Evolutionary conservation across 768 basidiomycete genomes (phyloP), one percentile per base, ranked within the genome.

Genomic region (Cystobasidium ongulense): DNA sequence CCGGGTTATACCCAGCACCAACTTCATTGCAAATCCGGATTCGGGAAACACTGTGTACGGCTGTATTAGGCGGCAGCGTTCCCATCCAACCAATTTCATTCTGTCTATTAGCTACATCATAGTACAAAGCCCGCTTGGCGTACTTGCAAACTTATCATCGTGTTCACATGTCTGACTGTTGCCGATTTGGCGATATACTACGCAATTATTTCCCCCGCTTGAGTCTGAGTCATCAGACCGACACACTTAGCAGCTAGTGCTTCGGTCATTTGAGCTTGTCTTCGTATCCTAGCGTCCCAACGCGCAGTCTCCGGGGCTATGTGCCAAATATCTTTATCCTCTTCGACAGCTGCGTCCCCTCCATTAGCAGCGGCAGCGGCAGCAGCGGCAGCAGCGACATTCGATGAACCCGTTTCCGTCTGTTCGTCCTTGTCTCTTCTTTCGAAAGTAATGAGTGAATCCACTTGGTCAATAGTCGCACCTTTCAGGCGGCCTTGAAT

Each of bases 381-480:
- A 0, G 68, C 74, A 0, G 71, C 64, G n/a, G 76, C 74, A 17
- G 72, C 74, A 11, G 78, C 78, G 4, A 77, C 78, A 54, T 78
- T 77, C n/a, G 43, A 73, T 10, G 76, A 73, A 18, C 73, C 93
- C 7, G 91, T 94, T 77, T 95, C 96, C 75, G 90, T 89, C 73
- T 94, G 91, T 74, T 92, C 92, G 78, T 97, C 94, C 64, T 85
- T 84, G 41, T 86, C 85, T 11, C 43, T 25, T 43, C 86, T 88
- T 77, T 97, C 93, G 75, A 99, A 99, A 85, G 89, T 90, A 75
- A 99, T 95, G 59, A 98, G 85, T 76, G 87, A 88, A 74, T 95
- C 91, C 17, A 97, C 92, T 80, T 99, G 96, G 80, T 99, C 96
- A 73, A 99, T 95, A 73, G 88, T 88, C 31, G 90, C 96, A 13